Base-by-base conservation (phyloP, 139 green algal species). In the Haematococcus lacustris region DNA sequence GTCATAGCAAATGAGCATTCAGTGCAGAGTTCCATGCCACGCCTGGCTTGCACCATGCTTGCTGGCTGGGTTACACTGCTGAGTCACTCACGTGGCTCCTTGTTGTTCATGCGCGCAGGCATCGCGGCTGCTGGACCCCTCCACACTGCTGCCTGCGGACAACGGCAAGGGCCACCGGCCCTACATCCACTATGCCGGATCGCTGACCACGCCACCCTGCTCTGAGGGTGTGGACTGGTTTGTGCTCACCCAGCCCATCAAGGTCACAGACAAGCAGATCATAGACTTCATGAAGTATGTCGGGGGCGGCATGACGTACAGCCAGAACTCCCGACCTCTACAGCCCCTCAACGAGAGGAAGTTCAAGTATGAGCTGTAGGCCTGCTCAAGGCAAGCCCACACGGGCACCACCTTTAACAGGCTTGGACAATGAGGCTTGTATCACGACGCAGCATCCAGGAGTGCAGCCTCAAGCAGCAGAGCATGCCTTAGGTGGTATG, bases 121-220 rank as follows among this genome's bases (percentile, higher is more conserved):
- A 13, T 28, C 40, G 4, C 67, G 67, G 33, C 33, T 68, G 34
- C 76, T 92, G 50, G 71, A 83, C 57, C 79, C 83, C n/a, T 39
- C 77, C 30, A 71, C 51, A 4, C 73, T 93, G 69, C 68, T 92
- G 66, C 86, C 88, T 30, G n/a, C 50, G 4, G 60, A 68, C 37
- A 38, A 74, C 38, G 69, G 53, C 69, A 60, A 64, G 26, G 64
- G 51, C 40, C 41, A 79, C 57, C 67, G 74, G n/a, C 60, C 70
- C 4, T 93, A 86, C 73, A 70, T 91, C 1, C 79, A 84, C 73
- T 97, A 97, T 80, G 73, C 47, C 13, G 91, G 92, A 41, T 92
- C 86, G 7, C 81, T 97, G 26, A 97, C 92, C 30, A 97, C 92
- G 6, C 91, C 92, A 1, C 88, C 90, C 1, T 97, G 91, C 83